phyloP scores from a whole-genome alignment of 2,329 filamentous ascomycete genomes.

The Diaporthe sp. region DNA sequence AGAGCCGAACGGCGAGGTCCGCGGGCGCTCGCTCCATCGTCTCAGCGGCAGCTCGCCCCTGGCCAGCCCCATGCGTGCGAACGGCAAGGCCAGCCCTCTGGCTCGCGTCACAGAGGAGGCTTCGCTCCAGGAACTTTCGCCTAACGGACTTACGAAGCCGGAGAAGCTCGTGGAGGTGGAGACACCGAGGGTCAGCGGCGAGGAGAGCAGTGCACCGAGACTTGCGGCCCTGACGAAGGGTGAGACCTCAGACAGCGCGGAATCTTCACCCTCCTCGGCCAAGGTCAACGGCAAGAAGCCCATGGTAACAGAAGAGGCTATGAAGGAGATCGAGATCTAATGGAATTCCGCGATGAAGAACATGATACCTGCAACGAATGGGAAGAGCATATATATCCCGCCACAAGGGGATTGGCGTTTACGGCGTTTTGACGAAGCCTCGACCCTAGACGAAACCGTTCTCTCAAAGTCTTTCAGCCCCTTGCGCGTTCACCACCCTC shows the following conservation, averaged over 20 bases:
- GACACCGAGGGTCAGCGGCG: conserved; percentile 63
- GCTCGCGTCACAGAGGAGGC: conserved; percentile 82
- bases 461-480: conserved; percentile 22
- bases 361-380: conserved; percentile 44
- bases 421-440: conserved; percentile 42
- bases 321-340: conserved; percentile 76
- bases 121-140: conserved; percentile 53
- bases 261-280: conserved; percentile 44
- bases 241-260: conserved; percentile 54
- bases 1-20: conserved; percentile 70
- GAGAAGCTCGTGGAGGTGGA: conserved; percentile 70
- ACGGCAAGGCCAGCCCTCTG: conserved; percentile 79
- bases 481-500: conserved; percentile 20
- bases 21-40: conserved; percentile 80
- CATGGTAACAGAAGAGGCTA: conserved; percentile 62
- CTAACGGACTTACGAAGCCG: conserved; percentile 58
- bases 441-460: conserved; percentile 40
- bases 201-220: conserved; percentile 53
- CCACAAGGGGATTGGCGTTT: conserved; percentile 41
- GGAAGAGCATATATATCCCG: conserved; percentile 42
- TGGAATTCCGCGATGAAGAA: conserved; percentile 46
- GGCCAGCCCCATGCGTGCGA: conserved; percentile 75
- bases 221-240: conserved; percentile 52
- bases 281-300: conserved; percentile 61
- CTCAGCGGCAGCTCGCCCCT: conserved; percentile 75